phyloP scores from a whole-genome alignment of 352 stramenopile genomes.

The Pythium volutum region DNA sequence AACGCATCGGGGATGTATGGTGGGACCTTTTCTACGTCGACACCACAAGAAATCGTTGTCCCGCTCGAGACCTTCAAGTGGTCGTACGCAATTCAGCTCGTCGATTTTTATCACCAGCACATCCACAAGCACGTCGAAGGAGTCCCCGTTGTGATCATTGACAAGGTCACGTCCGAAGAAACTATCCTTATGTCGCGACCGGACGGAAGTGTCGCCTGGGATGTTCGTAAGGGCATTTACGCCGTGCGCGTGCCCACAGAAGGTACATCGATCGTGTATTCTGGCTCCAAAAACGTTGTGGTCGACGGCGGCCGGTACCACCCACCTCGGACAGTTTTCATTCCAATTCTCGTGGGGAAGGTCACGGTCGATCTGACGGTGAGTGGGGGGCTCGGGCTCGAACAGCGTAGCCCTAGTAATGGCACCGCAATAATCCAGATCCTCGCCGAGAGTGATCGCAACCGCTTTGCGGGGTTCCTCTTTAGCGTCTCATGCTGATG shows the following conservation, averaged over 20 bases:
- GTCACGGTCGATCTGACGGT: slow-evolving; percentile 31
- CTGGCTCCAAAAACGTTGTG: slow-evolving; percentile 60
- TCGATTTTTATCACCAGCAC: slow-evolving; percentile 67
- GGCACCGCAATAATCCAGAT: slow-evolving; percentile 1
- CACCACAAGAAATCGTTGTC: slow-evolving; percentile 50
- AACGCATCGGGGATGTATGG: slow-evolving; percentile 41
- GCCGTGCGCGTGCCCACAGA: slow-evolving; percentile 47
- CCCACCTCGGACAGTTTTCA: slow-evolving; percentile 40
- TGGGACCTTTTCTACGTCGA: slow-evolving; percentile 24
- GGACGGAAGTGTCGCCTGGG: slow-evolving; percentile 44
- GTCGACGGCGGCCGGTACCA: slow-evolving; percentile 59
- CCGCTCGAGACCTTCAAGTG: slow-evolving; percentile 58
- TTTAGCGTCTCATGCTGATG: neutral
- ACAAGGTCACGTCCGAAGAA: slow-evolving; percentile 54
- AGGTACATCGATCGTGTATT: slow-evolving; percentile 65
- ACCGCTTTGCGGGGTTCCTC: neutral
- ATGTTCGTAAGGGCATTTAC: slow-evolving; percentile 60
- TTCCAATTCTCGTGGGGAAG: slow-evolving; percentile 60
- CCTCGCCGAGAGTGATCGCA: neutral
- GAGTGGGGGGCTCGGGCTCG: neutral
- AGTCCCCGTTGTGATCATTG: slow-evolving; percentile 50
- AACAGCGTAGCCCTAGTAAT: neutral
- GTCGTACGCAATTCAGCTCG: slow-evolving; percentile 58
- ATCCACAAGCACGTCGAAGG: slow-evolving; percentile 32
- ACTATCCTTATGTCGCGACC: slow-evolving; percentile 39